Evolutionary conservation across 1,284 basidiomycete species (phyloP), one percentile per base, ranked within the genome.

Genomic region (Ganoderma boninense): DNA sequence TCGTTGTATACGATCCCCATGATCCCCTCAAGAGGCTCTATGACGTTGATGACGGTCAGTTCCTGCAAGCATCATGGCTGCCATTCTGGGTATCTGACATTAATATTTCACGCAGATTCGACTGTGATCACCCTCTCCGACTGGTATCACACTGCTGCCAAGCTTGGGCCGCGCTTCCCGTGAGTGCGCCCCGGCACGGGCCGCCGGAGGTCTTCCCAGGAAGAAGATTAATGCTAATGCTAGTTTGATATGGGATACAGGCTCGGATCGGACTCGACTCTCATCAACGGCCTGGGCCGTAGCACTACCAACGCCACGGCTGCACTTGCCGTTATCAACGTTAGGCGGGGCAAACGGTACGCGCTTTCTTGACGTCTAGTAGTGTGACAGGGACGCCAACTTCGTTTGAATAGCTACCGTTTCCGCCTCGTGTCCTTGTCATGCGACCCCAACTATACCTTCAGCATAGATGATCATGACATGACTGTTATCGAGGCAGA

Each of bases 211-310:
- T 63, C 5, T 26, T n/a, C 6, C 11, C 5, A 8, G n/a, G 26
- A 46, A 14, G 26, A 42, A 14, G 29, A 26, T 40, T 29, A 32
- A 38, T 11, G 43, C 52, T 68, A 18, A 62, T 32, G 6, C 38
- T 38, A 38, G 29, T 32, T 18, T 4, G 14, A 44, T 23, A 18
- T 54, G 35, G 20, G 20, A 11, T 49, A 8, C 61, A 77, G 75
- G 42, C 44, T 66, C 18, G 69, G 69, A 18, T 52, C 74, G 4
- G 72, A 73, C 44, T 61, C 85, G 0, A 87, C 85, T 2, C 77
- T 90, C 6, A 87, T 91, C 76, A 90, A 90, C 62, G 85, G 85
- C 6, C 76, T 78, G 38, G 86, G 86, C 14, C 78, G 81, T 3
- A 80, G 69, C 64, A 59, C 69, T 11, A 74, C 76, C 26, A 76